Percentiles rank a stretch among this genome's conserved stretches.
These are phyloP conservation scores for Prinsepia uniflora DNA, from an alignment of 306 rosid genomes.

Conservation along the genomic window DNA sequence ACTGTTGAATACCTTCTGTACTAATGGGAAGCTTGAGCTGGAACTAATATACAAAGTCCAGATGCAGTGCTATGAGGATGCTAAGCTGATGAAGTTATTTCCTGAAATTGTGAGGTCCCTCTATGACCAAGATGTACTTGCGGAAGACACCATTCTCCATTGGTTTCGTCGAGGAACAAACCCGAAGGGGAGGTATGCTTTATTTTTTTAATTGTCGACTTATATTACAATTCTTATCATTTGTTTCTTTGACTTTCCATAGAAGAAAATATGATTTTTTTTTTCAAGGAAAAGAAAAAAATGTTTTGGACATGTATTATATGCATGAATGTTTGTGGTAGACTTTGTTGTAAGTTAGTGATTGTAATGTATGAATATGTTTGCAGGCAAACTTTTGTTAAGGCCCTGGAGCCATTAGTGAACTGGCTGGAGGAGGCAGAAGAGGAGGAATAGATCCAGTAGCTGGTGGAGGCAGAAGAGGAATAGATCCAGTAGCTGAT, in stretches of 20 bases:
- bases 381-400: conserved; percentile 93
- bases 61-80: conserved; percentile 99
- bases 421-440: conserved; percentile 99
- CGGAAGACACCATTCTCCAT: conserved; percentile 91
- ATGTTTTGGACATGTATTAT: not conserved
- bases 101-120: conserved; percentile 88
- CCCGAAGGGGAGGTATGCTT: conserved; percentile 81
- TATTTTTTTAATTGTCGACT: too few species aligned
- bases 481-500: conserved; percentile 35
- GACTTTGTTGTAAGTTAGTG: not conserved
- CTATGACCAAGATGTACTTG: conserved; percentile 92
- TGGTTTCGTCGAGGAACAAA: conserved; percentile 96
- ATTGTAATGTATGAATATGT: not conserved
- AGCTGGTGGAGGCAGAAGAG: conserved; percentile 77
- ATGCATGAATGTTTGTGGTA: not conserved
- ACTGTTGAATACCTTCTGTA: conserved; percentile 85
- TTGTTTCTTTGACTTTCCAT: too few species aligned
- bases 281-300: not conserved
- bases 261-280: not conserved
- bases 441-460: conserved; percentile 68
- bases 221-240: too few species aligned
- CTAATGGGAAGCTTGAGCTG: conserved; percentile 92
- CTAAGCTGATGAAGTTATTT: conserved; percentile 97
- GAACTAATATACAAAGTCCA: conserved; percentile 97
- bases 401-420: conserved; percentile 92